Base-by-base conservation (phyloP, 495 filamentous ascomycete species). In the Tuber magnatum region DNA sequence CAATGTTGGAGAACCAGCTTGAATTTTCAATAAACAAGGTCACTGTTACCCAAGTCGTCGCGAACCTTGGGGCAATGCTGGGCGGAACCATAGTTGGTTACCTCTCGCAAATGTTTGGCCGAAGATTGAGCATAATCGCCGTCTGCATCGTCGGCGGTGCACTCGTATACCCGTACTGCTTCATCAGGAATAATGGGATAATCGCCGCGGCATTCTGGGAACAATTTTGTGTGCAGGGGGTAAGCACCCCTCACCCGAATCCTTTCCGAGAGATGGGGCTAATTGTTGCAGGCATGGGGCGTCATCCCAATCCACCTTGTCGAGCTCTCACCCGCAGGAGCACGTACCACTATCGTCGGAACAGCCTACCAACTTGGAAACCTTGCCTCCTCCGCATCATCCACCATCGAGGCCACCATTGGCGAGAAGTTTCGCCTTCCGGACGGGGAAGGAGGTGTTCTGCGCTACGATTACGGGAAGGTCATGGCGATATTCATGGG, bases 401-500 rank as follows among this genome's bases (percentile, higher is more conserved):
- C 85, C 28, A 85, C 91, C n/a, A 87, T 80, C 0, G 85, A 85
- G 73, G 83, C 81, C 3, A 93, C 51, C 87, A 94, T 84, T 28
- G 89, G 90, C 0, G 81, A 87, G 71, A 86, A 89, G 7, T 97
- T 95, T 84, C 92, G 92, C 0, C 85, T 97, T 4, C 87, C 90
- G 9, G 86, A 87, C 0, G 86, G 86, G 2, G 81, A 85, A 18
- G 85, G 85, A 8, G 77, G 71, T 0, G 83, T 82, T 0, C 77
- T 83, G 48, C 85, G 93, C 41, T 97, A 94, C 82, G 84, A 93
- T 70, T 97, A 97, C 72, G 94, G 94, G 20, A 91, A 91, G 76
- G 94, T 97, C 6, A 94, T 97, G 78, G 93, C 92, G 75, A 95
- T 97, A 80, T 94, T 97, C 83, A 93, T 97, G 92, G 94, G 88